Evolutionary conservation across 306 rosid species (phyloP).

Genomic region (Prunus campanulata): DNA sequence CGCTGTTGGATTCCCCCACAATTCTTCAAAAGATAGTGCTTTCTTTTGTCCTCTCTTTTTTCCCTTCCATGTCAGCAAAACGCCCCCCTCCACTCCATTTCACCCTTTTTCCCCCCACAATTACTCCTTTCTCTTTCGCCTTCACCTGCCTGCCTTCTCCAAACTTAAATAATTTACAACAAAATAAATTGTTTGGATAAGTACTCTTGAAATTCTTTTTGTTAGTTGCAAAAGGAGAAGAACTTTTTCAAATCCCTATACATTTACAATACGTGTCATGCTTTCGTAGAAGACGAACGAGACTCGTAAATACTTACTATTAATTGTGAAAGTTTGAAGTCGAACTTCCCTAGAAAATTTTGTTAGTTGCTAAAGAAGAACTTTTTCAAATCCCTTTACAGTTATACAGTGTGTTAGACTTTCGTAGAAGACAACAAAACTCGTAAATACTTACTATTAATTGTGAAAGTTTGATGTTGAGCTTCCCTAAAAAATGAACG

Average conservation of each 20-base stretch:
- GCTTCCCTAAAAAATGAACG: not conserved
- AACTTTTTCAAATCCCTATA: not conserved
- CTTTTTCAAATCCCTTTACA: no score
- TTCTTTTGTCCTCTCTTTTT: constrained; percentile 30
- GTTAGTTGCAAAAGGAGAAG: no score
- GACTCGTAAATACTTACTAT: not conserved
- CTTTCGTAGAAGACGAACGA: not conserved
- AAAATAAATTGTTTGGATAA: not conserved
- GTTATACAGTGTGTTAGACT: not conserved
- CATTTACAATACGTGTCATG: not conserved
- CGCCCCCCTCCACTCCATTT: not conserved
- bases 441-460: no score
- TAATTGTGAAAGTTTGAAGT: not conserved
- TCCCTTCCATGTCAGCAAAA: constrained; percentile 41
- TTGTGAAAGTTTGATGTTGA: not conserved
- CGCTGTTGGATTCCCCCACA: constrained; percentile 72
- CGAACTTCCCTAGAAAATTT: no score
- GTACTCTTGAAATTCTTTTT: no score
- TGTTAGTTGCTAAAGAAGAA: no score
- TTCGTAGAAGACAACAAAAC: not conserved
- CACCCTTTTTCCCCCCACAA: not conserved
- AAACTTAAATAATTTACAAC: no score
- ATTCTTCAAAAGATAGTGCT: constrained; percentile 61
- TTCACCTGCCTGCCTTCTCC: not conserved
- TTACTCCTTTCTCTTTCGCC: not conserved